Percentiles rank a stretch among this genome's conserved stretches.
Evolutionary conservation across 345 rosid species (phyloP).

Genomic region (Hypericum perforatum): DNA sequence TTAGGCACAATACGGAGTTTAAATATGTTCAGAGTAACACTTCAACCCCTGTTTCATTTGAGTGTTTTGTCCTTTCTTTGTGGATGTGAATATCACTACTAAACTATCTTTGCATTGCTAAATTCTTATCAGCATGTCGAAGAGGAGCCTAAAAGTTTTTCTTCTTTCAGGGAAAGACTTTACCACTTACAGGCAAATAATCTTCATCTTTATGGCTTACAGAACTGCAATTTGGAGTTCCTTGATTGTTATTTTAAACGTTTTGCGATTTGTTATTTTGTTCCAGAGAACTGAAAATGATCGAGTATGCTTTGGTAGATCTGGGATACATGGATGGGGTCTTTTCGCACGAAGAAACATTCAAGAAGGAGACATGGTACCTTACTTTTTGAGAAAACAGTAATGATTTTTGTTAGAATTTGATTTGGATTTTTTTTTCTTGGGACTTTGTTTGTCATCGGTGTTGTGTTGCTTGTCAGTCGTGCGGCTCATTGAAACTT

Average conservation of each 20-base stretch:
- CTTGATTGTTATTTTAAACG: conserved; percentile 16
- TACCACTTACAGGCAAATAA: conserved; percentile 72
- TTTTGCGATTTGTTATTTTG: conserved; percentile 2
- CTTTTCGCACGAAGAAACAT: conserved; percentile 87
- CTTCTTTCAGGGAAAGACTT: conserved; percentile 91
- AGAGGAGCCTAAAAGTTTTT: conserved; percentile 65
- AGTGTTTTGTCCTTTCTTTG: too few relatives aligned
- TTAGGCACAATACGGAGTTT: conserved; percentile 39
- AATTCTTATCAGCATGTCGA: conserved; percentile 31
- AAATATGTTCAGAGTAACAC: conserved; percentile 56
- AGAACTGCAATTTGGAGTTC: conserved; percentile 3
- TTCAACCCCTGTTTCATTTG: neutral
- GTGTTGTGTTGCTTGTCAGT: too few relatives aligned
- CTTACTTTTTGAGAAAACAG: neutral
- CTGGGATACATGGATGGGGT: conserved; percentile 99
- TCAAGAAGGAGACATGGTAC: conserved; percentile 99
- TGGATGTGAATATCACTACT: neutral
- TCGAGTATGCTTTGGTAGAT: conserved; percentile 93
- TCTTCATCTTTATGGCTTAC: neutral
- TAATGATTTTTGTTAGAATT: too few relatives aligned
- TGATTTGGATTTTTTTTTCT: too few relatives aligned
- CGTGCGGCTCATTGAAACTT: too few relatives aligned
- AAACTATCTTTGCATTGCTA: neutral
- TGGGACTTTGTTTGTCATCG: too few relatives aligned
- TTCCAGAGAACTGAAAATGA: conserved; percentile 80